Base-by-base conservation (phyloP, 805 yeast species). In the Starmerella davenportii region DNA sequence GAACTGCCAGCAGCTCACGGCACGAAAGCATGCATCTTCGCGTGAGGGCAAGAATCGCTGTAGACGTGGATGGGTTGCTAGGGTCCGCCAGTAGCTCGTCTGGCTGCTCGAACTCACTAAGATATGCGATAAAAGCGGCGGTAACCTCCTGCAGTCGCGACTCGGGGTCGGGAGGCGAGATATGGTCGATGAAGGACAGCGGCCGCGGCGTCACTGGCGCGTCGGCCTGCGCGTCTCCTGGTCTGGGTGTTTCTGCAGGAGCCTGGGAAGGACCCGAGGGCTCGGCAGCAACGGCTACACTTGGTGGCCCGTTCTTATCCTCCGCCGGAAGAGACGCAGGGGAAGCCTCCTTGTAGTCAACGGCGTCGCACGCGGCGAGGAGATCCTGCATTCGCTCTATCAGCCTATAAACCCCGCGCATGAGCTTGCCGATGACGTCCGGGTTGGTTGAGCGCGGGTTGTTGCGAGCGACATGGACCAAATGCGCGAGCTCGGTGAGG, bases 1-100 rank as follows among this genome's bases (percentile, higher is more conserved):
- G 57, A 5, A 55, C 55, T 1, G 55, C 53, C 21, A 61, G 48
- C 18, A 61, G 51, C 44, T 61, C 64, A 18, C 64, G 54, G 33
- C 62, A 57, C 2, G 61, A 60, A 17, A 59, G 54, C 56, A 60
- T 60, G 29, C 61, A 51, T 39, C 55, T 59, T 11, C 63, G 50
- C 4, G 64, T 59, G 36, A 53, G 52, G 35, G 51, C 43, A 27
- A 61, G 51, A 21, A 61, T 54, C 2, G 51, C 48, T 16, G 55
- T 47, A 4, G 59, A 53, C 7, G 45, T 40, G n/a, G 30, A 27
- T 1, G 43, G 45, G 18, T 34, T 15, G 4, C 52, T 44, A 16
- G 58, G 51, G 36, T 53, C 56, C 14, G 48, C 38, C 21, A 51
- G 51, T 21, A 56, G 39, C 11, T 49, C 35, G 36, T 49, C 40